A percentile compares a stretch with the other conserved stretches of the same genome.
Conservation (phyloP, 2,329 filamentous ascomycete genomes). For the Reticulascus tulasneorum region DNA sequence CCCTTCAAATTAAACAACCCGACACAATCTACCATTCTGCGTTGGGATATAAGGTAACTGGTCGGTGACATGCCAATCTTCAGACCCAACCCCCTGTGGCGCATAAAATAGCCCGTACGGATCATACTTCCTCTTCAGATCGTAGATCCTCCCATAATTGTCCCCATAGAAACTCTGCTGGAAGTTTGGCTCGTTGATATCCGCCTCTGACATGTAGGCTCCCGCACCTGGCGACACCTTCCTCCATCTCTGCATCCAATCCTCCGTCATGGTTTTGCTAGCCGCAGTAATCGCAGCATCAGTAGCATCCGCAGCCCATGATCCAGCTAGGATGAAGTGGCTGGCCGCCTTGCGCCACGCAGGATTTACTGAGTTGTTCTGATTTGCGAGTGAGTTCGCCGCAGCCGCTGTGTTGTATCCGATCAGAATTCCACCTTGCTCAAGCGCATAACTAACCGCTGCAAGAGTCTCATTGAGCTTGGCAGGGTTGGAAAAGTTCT, state of each 20-base stretch:
- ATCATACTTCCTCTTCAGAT: conserved; percentile 30
- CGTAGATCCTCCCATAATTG: conserved; percentile 28
- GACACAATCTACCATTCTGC: conserved; percentile 4
- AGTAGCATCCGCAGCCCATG: conserved; percentile 7
- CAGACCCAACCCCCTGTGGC: conserved; percentile 31
- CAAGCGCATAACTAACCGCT: conserved; percentile 32
- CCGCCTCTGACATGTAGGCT: conserved; percentile 26
- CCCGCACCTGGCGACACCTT: conserved; percentile 20
- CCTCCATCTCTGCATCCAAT: conserved; percentile 21
- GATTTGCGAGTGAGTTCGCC: conserved; percentile 17
- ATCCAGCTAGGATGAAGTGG: conserved; percentile 23
- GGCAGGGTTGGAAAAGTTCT: conserved; percentile 4
- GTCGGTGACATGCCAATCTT: conserved; percentile 26
- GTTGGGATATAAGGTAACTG: conserved; percentile 4
- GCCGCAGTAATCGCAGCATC: conserved; percentile 6
- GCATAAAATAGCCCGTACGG: conserved; percentile 31
- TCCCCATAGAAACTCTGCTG: conserved; percentile 31
- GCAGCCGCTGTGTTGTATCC: conserved; percentile 17
- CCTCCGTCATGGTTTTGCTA: conserved; percentile 23
- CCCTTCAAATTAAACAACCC: no score
- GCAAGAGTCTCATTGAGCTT: conserved; percentile 28
- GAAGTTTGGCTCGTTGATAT: conserved; percentile 31
- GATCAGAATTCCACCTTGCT: no score
- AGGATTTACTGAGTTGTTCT: conserved; percentile 34
- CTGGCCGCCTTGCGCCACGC: conserved; percentile 40